Conservation (phyloP, 352 stramenopile species). For the Phytophthora foliorum region DNA sequence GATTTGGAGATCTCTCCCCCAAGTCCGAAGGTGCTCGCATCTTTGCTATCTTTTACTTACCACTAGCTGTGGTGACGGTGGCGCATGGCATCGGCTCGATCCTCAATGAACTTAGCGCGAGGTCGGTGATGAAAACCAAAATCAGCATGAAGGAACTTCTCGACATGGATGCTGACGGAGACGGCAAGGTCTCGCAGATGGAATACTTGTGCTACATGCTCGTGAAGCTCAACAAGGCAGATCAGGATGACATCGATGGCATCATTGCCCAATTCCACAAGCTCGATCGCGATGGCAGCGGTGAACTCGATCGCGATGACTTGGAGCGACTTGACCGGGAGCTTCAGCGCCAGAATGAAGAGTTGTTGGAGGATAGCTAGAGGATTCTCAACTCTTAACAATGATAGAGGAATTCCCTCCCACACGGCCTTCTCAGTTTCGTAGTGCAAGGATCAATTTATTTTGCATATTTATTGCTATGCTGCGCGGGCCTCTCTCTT, state of each 20-base stretch:
- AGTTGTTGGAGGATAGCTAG: constrained; percentile 8
- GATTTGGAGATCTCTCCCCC: constrained; percentile 87
- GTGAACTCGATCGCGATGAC: constrained; percentile 75
- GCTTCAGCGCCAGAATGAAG: constrained; percentile 53
- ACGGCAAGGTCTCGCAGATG: constrained; percentile 76
- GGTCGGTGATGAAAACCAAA: constrained; percentile 69
- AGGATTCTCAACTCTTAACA: not conserved
- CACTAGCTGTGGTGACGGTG: constrained; percentile 71
- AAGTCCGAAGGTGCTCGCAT: constrained; percentile 63
- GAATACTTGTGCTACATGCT: constrained; percentile 81
- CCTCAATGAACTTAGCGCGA: constrained; percentile 69
- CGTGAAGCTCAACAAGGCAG: constrained; percentile 77
- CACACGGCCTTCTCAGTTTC: too few relatives aligned
- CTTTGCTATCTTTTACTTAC: constrained; percentile 90
- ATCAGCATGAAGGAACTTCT: constrained; percentile 84
- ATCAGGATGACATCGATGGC: constrained; percentile 70
- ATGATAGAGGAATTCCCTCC: not conserved
- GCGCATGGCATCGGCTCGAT: constrained; percentile 73
- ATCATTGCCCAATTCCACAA: constrained; percentile 77
- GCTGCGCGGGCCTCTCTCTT: too few relatives aligned
- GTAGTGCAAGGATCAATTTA: not conserved
- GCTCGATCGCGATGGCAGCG: constrained; percentile 71
- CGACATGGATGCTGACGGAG: constrained; percentile 71
- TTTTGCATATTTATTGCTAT: too few relatives aligned
- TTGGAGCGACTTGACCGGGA: constrained; percentile 69